phyloP scores from a whole-genome alignment of 2,329 filamentous ascomycete genomes.

The Penicillium polonicum region DNA sequence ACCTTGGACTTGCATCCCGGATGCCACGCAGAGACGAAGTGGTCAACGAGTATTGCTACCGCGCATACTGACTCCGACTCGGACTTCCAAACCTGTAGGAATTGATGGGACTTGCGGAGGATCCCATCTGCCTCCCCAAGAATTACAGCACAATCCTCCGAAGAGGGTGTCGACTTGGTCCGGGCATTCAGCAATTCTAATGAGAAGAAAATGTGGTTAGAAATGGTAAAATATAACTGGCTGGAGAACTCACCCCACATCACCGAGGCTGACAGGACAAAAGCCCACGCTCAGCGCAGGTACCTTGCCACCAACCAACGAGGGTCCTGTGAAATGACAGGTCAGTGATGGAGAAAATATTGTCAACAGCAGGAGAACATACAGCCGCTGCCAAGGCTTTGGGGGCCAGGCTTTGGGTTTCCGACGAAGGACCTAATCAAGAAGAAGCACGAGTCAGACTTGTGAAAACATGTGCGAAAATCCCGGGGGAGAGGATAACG shows the following conservation, averaged over 20 bases:
- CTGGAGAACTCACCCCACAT: background rate
- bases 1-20: background rate
- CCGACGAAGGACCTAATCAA: background rate
- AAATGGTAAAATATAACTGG: background rate
- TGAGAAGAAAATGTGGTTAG: background rate
- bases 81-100: background rate
- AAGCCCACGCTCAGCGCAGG: background rate
- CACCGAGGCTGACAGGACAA: background rate
- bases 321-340: background rate
- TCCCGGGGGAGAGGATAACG: background rate
- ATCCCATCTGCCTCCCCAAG: background rate
- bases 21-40: background rate
- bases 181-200: background rate
- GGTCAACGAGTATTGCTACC: background rate
- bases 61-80: background rate
- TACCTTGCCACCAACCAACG: background rate
- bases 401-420: background rate
- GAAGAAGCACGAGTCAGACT: background rate
- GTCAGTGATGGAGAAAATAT: background rate
- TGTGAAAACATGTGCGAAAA: background rate
- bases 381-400: background rate
- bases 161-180: background rate
- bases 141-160: background rate
- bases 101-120: background rate
- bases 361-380: background rate